These are phyloP conservation scores for Beauveria pseudobassiana DNA, from an alignment of 2,329 filamentous ascomycete genomes.

Conservation along the genomic window DNA sequence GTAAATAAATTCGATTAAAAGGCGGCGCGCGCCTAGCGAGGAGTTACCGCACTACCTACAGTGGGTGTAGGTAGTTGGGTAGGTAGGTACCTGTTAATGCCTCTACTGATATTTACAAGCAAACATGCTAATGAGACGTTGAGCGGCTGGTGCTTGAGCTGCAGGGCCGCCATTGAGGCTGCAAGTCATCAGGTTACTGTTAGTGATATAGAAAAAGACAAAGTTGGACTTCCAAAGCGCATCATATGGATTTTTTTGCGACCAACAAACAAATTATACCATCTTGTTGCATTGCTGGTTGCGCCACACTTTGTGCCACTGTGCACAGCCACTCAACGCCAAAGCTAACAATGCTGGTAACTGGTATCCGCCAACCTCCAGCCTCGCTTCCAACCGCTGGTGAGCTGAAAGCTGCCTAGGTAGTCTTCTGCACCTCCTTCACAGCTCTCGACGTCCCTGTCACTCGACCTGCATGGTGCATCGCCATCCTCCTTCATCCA, in stretches of 20 bases:
- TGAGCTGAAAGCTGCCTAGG: not conserved
- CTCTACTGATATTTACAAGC: no score
- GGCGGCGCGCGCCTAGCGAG: not conserved
- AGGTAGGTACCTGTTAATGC: not conserved
- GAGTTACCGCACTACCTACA: not conserved
- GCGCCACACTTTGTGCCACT: not conserved
- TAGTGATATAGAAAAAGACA: not conserved
- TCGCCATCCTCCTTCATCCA: not conserved
- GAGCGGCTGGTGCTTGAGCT: no score
- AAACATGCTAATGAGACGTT: no score
- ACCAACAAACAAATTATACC: no score
- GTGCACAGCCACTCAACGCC: conserved; percentile 4
- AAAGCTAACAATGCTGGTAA: not conserved
- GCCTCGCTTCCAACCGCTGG: not conserved
- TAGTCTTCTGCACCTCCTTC: not conserved
- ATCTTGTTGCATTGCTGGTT: not conserved
- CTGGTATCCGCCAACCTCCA: not conserved
- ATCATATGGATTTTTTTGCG: no score
- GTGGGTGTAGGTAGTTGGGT: not conserved
- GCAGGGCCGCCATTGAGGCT: no score
- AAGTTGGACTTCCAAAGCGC: not conserved
- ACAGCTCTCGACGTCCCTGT: not conserved
- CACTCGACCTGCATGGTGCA: conserved; percentile 9
- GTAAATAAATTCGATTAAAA: not conserved
- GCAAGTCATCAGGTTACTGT: not conserved